Percentiles rank a stretch among this genome's conserved stretches.
Conservation (phyloP, 139 green algal species). For the Parachlorella kessleri region DNA sequence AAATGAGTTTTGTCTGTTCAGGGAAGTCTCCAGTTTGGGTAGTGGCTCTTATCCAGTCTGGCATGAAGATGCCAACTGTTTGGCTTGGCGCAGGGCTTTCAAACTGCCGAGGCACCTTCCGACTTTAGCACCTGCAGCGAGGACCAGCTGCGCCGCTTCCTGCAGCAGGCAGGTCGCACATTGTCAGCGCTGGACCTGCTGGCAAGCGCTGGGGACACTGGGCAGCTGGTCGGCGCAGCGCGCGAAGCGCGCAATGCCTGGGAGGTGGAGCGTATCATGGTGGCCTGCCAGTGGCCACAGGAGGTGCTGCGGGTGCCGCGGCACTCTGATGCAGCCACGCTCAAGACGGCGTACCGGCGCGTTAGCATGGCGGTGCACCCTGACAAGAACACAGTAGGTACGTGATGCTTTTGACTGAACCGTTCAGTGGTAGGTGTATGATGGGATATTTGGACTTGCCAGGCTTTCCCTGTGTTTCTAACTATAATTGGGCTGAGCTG, state of each 20-base stretch:
- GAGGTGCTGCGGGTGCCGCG: slow-evolving; percentile 35
- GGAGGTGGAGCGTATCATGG: slow-evolving; percentile 34
- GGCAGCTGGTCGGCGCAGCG: slow-evolving; percentile 10
- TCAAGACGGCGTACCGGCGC: slow-evolving; percentile 21
- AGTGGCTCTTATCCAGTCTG: no score
- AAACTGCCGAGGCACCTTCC: neutral
- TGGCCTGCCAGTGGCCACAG: slow-evolving; percentile 26
- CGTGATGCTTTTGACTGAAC: no score
- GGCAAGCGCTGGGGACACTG: neutral
- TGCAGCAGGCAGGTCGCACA: slow-evolving; percentile 23
- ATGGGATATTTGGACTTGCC: no score
- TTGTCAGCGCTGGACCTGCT: neutral
- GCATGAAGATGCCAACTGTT: neutral
- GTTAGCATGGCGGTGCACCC: slow-evolving; percentile 30
- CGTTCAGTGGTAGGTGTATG: no score
- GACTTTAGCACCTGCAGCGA: slow-evolving; percentile 10
- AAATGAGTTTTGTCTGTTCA: no score
- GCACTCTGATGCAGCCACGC: neutral
- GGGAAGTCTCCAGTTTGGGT: no score
- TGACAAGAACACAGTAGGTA: slow-evolving; percentile 25
- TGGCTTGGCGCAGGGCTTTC: neutral
- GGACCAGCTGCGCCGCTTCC: slow-evolving; percentile 32
- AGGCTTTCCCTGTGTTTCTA: no score
- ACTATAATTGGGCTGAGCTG: no score
- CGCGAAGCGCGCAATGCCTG: neutral